These are phyloP conservation scores for Maudiozyma turicensis DNA, from an alignment of 805 yeast genomes.

Conservation along the genomic window DNA sequence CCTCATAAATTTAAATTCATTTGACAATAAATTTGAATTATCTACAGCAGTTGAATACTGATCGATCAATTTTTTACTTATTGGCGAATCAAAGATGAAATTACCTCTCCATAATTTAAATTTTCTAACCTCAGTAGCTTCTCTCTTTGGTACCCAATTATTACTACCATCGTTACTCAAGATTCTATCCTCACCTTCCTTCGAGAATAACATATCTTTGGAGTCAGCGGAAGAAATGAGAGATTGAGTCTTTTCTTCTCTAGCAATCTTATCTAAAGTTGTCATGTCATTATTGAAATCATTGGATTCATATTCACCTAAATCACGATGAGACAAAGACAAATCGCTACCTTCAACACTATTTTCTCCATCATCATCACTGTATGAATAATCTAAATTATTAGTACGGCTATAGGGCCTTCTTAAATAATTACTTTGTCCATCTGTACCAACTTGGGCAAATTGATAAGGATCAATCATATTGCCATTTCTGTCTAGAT, in stretches of 20 bases:
- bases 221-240: conserved; percentile 8
- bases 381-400: conserved; percentile 3
- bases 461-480: conserved; percentile 28
- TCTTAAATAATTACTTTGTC: background rate
- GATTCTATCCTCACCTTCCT: conserved; percentile 2
- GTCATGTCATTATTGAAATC: conserved; percentile 9
- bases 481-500: conserved; percentile 26
- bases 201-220: conserved; percentile 4
- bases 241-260: conserved; percentile 7
- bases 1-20: conserved; percentile 75
- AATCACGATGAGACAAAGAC: conserved; percentile 15
- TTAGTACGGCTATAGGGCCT: conserved; percentile 5
- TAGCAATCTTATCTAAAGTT: conserved; percentile 7
- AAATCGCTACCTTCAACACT: conserved; percentile 5
- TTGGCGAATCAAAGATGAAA: conserved; percentile 81
- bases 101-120: conserved; percentile 49
- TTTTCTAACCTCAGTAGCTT: conserved; percentile 22
- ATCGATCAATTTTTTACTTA: conserved; percentile 54
- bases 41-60: conserved; percentile 38
- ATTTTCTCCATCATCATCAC: conserved; percentile 1
- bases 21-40: conserved; percentile 28
- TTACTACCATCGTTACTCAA: background rate
- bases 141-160: conserved; percentile 8
- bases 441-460: background rate
- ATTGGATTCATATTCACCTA: conserved; percentile 18